Evolutionary conservation across 169 alveolate species (phyloP).

Genomic region (Plasmodium vinckei): DNA sequence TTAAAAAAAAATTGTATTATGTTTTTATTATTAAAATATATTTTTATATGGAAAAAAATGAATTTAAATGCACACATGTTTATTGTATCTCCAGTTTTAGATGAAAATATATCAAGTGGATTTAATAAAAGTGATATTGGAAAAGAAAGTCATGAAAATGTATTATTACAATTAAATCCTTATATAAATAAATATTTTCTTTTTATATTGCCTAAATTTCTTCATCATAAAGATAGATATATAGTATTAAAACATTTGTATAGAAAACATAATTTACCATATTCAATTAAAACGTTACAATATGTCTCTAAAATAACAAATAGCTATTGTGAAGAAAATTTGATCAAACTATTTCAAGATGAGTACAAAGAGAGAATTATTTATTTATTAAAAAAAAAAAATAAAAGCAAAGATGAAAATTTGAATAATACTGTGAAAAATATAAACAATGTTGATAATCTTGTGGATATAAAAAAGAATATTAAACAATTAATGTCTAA

Average conservation of each 20-base stretch:
- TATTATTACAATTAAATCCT: not conserved
- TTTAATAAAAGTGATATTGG: not conserved
- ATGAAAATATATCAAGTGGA: not conserved
- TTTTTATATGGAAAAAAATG: slow-evolving; percentile 55
- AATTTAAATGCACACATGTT: slow-evolving; percentile 58
- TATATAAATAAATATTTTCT: slow-evolving; percentile 11
- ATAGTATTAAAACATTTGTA: slow-evolving; percentile 17
- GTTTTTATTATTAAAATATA: slow-evolving; percentile 40
- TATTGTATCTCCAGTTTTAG: not conserved
- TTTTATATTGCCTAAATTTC: slow-evolving; percentile 23
- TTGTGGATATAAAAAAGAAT: not conserved
- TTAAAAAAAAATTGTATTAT: slow-evolving; percentile 43
- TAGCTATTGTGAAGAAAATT: slow-evolving; percentile 7
- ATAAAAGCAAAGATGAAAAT: not conserved
- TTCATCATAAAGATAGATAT: slow-evolving; percentile 20
- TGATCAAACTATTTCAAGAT: slow-evolving; percentile 32
- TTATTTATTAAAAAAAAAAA: slow-evolving; percentile 10
- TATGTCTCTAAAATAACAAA: slow-evolving; percentile 34
- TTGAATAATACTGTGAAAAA: not conserved
- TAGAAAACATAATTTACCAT: slow-evolving; percentile 15
- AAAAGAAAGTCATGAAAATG: not conserved
- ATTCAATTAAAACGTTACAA: not conserved
- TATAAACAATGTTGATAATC: not conserved
- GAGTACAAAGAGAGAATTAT: slow-evolving; percentile 58
- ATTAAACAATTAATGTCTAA: slow-evolving; percentile 3